Base-by-base conservation (phyloP, 345 rosid genomes). In the Clarkia xantiana region DNA sequence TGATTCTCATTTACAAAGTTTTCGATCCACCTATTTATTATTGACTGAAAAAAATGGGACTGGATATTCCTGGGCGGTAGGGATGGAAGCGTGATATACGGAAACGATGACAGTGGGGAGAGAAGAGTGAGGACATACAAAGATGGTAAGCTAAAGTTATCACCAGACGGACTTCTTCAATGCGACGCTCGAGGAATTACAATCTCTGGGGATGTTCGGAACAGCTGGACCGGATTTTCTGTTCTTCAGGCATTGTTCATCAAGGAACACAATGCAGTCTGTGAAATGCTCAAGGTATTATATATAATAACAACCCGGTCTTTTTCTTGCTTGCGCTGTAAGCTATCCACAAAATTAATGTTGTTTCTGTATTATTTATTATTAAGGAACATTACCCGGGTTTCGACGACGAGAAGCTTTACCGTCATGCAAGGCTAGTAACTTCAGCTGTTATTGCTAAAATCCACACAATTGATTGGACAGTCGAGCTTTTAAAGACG, bases 391-490 rank as follows among this genome's bases (percentile, higher is more conserved):
- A 53, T 15, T 53, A 53, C 39, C 3, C 49, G 10, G 76, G 77
- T 47, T 57, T 79, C 44, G 81, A 75, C 49, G 90, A 85, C 12
- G 85, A 79, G 66, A 72, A 62, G 73, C 78, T 85, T 0, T 81
- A 75, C 50, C 65, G 72, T 22, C 57, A 69, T 34, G 86, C 86
- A 2, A 81, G 90, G 55, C 50, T 85, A 40, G 90, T 85, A 58
- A 81, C 87, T 49, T 73, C 87, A 2, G 86, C 94, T 10, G 79
- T 79, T 22, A 77, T 85, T 47, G 95, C 87, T n/a, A 85, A 85
- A 58, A 65, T 85, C 60, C 95, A 85, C 70, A 85, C 90, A 18
- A 85, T 85, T 22, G 95, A 85, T 54, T 81, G 90, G 95, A 85
- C 87, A 1, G 71, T 81, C 18, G 81, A 85, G 52, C 86, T 85